phyloP scores from a whole-genome alignment of 768 basidiomycete genomes.

The Serendipita vermifera region DNA sequence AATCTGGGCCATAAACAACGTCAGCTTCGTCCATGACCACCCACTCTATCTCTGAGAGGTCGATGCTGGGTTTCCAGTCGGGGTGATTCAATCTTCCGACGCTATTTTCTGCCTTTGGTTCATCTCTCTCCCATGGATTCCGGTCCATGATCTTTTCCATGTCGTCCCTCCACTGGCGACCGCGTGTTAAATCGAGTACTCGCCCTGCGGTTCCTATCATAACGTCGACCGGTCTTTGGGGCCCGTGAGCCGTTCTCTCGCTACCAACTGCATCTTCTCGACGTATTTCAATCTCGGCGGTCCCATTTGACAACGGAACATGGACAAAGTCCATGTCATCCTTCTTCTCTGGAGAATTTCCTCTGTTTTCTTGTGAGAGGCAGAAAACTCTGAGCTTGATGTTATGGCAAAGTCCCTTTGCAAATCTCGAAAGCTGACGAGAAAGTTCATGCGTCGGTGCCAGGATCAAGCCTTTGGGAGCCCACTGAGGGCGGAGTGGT shows the following conservation, averaged over 20 bases:
- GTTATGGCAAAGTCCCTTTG: constrained; percentile 61
- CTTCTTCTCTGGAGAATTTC: background rate
- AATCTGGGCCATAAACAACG: constrained; percentile 76
- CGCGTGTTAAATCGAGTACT: constrained; percentile 43
- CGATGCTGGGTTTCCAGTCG: constrained; percentile 37
- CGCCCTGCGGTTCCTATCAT: constrained; percentile 52
- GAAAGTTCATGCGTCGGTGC: constrained; percentile 85
- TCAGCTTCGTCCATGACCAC: constrained; percentile 87
- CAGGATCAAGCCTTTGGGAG: constrained; percentile 55
- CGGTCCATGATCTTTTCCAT: constrained; percentile 22
- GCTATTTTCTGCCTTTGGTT: constrained; percentile 25
- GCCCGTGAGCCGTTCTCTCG: background rate
- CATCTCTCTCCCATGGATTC: constrained; percentile 20
- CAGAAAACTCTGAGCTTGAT: constrained; percentile 67
- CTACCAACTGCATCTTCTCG: background rate
- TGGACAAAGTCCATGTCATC: constrained; percentile 2
- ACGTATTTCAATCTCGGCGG: background rate
- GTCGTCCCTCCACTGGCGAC: constrained; percentile 14
- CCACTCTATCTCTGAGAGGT: constrained; percentile 67
- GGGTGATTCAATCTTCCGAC: constrained; percentile 24
- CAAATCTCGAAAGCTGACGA: constrained; percentile 60
- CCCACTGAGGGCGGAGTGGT: constrained; percentile 18
- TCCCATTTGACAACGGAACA: background rate
- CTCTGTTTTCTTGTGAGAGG: constrained; percentile 45
- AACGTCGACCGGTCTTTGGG: constrained; percentile 14